A percentile compares a stretch with the other conserved stretches of the same genome.
Evolutionary conservation across 225 moss, liverwort and hornwort species (phyloP).

Genomic region (Pseudisothecium myosuroides): DNA sequence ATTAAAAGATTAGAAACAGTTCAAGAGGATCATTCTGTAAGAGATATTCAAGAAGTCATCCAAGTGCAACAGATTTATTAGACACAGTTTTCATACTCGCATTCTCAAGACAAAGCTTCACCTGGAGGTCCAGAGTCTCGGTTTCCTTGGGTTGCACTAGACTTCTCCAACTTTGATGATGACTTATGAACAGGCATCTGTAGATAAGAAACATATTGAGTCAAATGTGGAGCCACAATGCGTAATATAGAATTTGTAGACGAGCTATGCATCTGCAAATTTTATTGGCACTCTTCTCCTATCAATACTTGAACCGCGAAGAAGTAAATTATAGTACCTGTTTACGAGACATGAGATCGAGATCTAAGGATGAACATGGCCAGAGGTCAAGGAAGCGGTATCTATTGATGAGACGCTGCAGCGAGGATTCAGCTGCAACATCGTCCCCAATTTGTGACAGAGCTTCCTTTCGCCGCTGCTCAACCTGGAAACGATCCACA

Average conservation of each 20-base stretch:
- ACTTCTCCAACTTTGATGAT: constrained; percentile 55
- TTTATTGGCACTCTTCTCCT: background rate
- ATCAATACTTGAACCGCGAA: background rate
- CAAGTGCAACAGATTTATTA: background rate
- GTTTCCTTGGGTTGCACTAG: constrained; percentile 28
- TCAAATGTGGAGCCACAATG: background rate
- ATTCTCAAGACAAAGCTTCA: background rate
- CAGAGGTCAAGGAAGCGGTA: constrained; percentile 97
- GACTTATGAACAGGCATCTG: constrained; percentile 46
- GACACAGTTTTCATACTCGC: background rate
- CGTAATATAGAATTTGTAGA: background rate
- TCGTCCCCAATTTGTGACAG: constrained; percentile 71
- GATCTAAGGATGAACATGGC: constrained; percentile 90
- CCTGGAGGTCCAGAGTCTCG: constrained; percentile 36
- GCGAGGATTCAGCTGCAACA: constrained; percentile 41
- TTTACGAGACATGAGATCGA: constrained; percentile 88
- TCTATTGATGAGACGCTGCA: constrained; percentile 83
- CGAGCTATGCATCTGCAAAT: background rate
- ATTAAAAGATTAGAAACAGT: background rate
- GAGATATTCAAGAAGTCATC: background rate
- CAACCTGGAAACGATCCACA: constrained; percentile 52
- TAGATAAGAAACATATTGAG: background rate
- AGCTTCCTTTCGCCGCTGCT: constrained; percentile 89
- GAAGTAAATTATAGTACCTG: constrained; percentile 33
- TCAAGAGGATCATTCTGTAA: background rate